These are phyloP conservation scores for Boletellus ananiceps DNA, from an alignment of 768 basidiomycete genomes.

Conservation along the genomic window DNA sequence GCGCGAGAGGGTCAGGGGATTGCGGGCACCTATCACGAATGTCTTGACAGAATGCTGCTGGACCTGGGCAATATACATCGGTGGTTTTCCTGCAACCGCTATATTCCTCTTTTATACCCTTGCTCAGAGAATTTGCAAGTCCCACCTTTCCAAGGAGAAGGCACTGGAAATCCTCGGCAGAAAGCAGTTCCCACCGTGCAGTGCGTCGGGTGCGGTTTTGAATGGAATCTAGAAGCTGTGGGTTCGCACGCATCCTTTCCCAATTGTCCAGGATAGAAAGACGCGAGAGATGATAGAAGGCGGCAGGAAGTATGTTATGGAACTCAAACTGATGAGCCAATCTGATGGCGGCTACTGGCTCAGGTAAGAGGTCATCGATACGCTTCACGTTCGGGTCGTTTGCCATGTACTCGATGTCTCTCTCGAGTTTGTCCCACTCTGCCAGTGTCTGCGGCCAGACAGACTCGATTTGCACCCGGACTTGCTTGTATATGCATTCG, in stretches of 20 bases:
- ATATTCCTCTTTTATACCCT: too few species aligned
- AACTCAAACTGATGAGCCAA: conserved; percentile 41
- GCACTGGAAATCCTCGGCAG: conserved; percentile 14
- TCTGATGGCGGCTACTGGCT: conserved; percentile 32
- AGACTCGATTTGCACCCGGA: conserved; percentile 1
- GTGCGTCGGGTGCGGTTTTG: conserved; percentile 6
- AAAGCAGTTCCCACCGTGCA: conserved; percentile 25
- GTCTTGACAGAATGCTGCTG: background rate
- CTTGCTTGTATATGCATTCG: conserved; percentile 2
- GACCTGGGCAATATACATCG: background rate
- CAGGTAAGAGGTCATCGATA: conserved; percentile 12
- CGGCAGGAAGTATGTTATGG: conserved; percentile 42
- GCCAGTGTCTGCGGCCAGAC: conserved; percentile 12
- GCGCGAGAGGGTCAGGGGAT: conserved; percentile 6
- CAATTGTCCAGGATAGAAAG: conserved; percentile 17
- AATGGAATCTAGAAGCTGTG: background rate
- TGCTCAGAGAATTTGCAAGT: background rate
- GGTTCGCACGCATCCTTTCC: conserved; percentile 7
- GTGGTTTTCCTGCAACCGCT: too few species aligned
- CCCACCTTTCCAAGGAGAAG: conserved; percentile 14
- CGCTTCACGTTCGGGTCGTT: too few species aligned
- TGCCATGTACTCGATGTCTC: background rate
- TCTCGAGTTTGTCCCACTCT: conserved; percentile 14
- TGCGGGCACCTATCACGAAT: background rate
- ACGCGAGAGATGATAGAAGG: conserved; percentile 45